These are phyloP conservation scores for Trypethelium eluteriae DNA, from an alignment of 495 filamentous ascomycete genomes.

Conservation along the genomic window DNA sequence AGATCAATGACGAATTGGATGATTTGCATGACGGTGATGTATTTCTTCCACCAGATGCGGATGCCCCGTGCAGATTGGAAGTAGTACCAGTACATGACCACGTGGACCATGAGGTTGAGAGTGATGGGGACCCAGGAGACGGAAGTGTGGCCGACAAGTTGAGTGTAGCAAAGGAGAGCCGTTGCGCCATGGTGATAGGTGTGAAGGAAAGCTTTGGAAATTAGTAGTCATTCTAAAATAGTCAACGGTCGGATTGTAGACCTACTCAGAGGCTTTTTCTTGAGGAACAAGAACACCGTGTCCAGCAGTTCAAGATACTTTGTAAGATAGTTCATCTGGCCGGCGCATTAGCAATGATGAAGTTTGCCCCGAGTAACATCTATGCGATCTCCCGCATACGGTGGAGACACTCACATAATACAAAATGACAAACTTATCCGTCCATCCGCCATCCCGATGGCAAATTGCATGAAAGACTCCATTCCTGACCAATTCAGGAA, in stretches of 20 bases:
- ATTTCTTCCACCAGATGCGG: slow-evolving; percentile 85
- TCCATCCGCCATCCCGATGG: slow-evolving; percentile 65
- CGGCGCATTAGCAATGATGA: slow-evolving; percentile 19
- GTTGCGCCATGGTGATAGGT: slow-evolving; percentile 82
- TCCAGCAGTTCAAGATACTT: slow-evolving; percentile 78
- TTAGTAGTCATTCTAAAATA: neutral
- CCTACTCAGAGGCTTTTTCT: slow-evolving; percentile 80
- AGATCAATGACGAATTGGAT: slow-evolving; percentile 74
- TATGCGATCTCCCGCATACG: neutral
- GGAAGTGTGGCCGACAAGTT: slow-evolving; percentile 68
- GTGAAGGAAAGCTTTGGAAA: slow-evolving; percentile 64
- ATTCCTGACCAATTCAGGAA: slow-evolving; percentile 57
- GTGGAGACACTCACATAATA: slow-evolving; percentile 59
- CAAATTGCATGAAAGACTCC: slow-evolving; percentile 71
- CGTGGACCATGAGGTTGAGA: slow-evolving; percentile 70
- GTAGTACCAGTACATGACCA: slow-evolving; percentile 67
- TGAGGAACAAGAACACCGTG: slow-evolving; percentile 73
- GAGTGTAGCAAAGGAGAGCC: slow-evolving; percentile 77
- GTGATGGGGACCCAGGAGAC: slow-evolving; percentile 73
- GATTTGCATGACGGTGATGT: slow-evolving; percentile 81
- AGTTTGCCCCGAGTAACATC: neutral
- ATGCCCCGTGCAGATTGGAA: slow-evolving; percentile 78
- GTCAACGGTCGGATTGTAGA: neutral
- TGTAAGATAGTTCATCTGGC: slow-evolving; percentile 72
- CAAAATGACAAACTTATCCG: slow-evolving; percentile 62